Evolutionary conservation across 768 basidiomycete species (phyloP).

Genomic region (Galerina sulciceps): DNA sequence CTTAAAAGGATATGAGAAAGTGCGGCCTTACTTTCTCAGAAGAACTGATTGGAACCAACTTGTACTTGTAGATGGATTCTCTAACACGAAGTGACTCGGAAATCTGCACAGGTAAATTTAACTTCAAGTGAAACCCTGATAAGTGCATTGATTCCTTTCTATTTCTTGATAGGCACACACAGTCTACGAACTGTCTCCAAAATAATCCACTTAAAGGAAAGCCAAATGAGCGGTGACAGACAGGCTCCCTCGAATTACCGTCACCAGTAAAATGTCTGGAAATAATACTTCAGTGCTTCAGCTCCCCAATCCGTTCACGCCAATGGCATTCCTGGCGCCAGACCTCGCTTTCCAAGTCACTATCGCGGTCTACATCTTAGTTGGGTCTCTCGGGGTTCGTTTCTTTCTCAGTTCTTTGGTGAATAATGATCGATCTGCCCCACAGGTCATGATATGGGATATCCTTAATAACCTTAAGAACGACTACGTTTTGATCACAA

Average conservation of each 20-base stretch:
- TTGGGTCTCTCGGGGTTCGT: constrained; percentile 6
- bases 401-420: neutral
- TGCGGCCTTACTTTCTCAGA: too few species aligned
- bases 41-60: too few species aligned
- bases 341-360: constrained; percentile 9
- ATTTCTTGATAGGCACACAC: constrained; percentile 4
- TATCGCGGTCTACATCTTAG: constrained; percentile 8
- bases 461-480: constrained; percentile 23
- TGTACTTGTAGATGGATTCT: too few species aligned
- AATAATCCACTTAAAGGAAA: constrained; percentile 1
- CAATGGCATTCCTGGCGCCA: constrained; percentile 17
- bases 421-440: neutral
- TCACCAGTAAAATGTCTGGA: constrained; percentile 1
- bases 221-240: neutral
- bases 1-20: too few species aligned
- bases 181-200: constrained; percentile 3
- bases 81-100: too few species aligned
- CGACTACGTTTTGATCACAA: constrained; percentile 24
- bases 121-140: too few species aligned
- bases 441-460: constrained; percentile 32
- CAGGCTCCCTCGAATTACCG: constrained; percentile 1
- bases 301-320: constrained; percentile 16
- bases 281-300: neutral
- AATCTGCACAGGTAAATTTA: constrained; percentile 3
- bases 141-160: constrained; percentile 1